Percentiles rank a stretch among this genome's conserved stretches.
phyloP scores from a whole-genome alignment of 345 rosid species.

The Combretum micranthum region DNA sequence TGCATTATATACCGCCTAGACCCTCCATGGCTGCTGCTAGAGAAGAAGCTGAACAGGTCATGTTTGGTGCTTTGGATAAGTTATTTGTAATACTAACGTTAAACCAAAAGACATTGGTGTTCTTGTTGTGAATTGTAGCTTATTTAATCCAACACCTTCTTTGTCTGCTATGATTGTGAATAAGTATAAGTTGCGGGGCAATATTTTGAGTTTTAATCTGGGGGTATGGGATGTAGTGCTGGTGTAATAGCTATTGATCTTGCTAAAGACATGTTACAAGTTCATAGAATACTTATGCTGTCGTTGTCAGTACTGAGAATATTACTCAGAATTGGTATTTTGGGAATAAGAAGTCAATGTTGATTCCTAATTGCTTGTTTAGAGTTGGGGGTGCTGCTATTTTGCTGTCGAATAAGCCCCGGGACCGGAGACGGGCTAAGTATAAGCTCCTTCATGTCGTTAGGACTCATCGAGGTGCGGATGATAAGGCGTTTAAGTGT shows the following conservation, averaged over 20 bases:
- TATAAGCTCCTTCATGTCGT: conserved; percentile 81
- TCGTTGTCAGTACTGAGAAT: conserved; percentile 88
- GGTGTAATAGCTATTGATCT: conserved; percentile 79
- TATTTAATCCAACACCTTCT: conserved; percentile 93
- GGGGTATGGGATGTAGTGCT: conserved; percentile 98
- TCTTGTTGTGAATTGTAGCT: conserved; percentile 80
- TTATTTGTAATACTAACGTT: conserved; percentile 57
- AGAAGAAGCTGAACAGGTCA: conserved; percentile 88
- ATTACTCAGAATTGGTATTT: conserved; percentile 94
- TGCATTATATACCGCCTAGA: conserved; percentile 67
- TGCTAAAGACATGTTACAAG: conserved; percentile 79
- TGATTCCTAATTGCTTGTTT: conserved; percentile 86
- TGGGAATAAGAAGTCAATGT: conserved; percentile 83
- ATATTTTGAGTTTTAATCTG: conserved; percentile 59
- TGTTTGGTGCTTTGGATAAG: conserved; percentile 73
- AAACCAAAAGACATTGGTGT: conserved; percentile 84
- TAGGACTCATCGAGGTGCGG: conserved; percentile 87
- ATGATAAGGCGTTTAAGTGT: conserved; percentile 76
- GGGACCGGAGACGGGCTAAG: conserved; percentile 59
- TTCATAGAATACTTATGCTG: conserved; percentile 81
- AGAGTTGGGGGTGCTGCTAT: conserved; percentile 77
- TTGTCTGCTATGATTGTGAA: conserved; percentile 86
- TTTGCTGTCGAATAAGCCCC: conserved; percentile 52
- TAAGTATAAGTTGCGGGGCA: conserved; percentile 76
- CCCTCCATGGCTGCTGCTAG: conserved; percentile 86